Conservation (phyloP, 2,329 filamentous ascomycete genomes). For the Penicillium paneum region DNA sequence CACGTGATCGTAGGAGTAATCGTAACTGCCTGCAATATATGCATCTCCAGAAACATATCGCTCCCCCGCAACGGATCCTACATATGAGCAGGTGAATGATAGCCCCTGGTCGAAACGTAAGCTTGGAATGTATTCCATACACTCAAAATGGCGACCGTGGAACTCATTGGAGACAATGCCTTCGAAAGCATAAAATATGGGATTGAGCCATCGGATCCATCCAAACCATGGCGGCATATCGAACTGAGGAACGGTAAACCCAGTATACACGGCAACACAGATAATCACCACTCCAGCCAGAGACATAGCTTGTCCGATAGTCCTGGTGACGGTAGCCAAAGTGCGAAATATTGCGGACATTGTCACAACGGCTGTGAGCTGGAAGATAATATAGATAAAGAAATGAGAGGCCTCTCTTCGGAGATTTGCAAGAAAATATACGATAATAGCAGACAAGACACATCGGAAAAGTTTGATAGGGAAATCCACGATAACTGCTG, state of each 20-base stretch:
- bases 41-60: conserved; percentile 58
- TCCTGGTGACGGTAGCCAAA: conserved; percentile 57
- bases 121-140: conserved; percentile 47
- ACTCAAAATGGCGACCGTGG: conserved; percentile 55
- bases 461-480: neutral
- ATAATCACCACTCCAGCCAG: conserved; percentile 53
- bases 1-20: conserved; percentile 49
- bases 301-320: conserved; percentile 62
- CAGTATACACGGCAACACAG: conserved; percentile 63
- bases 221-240: conserved; percentile 53
- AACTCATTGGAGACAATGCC: conserved; percentile 58
- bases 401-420: neutral
- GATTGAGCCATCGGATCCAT: conserved; percentile 66
- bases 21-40: conserved; percentile 56
- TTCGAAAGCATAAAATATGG: conserved; percentile 64
- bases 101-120: conserved; percentile 37
- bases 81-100: conserved; percentile 49
- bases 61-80: conserved; percentile 55
- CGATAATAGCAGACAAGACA: neutral
- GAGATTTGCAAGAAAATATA: neutral
- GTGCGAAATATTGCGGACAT: conserved; percentile 60
- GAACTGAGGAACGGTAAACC: conserved; percentile 59
- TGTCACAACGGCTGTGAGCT: conserved; percentile 39
- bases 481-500: conserved; percentile 29
- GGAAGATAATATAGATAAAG: conserved; percentile 1